These are phyloP conservation scores for Solanum sitiens DNA, from an alignment of 257 asterid genomes.

Conservation along the genomic window DNA sequence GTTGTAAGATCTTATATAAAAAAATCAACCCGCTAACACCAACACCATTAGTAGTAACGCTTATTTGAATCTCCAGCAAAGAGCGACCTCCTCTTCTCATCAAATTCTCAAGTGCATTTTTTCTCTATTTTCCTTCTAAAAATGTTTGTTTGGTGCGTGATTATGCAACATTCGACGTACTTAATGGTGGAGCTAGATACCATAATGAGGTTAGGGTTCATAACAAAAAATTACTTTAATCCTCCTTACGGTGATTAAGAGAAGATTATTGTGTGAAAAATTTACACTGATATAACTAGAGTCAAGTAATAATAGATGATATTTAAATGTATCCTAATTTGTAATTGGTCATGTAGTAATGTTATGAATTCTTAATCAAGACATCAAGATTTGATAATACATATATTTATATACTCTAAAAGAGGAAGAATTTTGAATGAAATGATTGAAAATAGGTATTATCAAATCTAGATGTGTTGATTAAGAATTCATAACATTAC, in stretches of 20 bases:
- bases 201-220: too few species aligned
- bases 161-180: too few species aligned
- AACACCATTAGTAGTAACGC: slow-evolving; percentile 7
- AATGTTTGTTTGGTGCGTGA: neutral
- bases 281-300: neutral
- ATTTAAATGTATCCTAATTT: neutral
- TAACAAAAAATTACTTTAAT: too few species aligned
- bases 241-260: neutral
- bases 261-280: neutral
- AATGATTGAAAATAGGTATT: neutral
- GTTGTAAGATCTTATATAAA: slow-evolving; percentile 52
- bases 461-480: neutral
- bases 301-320: neutral
- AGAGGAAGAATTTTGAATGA: neutral
- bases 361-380: neutral
- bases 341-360: neutral
- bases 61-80: slow-evolving; percentile 71
- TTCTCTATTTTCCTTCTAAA: neutral
- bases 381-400: neutral
- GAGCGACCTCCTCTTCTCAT: slow-evolving; percentile 61
- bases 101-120: slow-evolving; percentile 40
- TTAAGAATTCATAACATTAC: neutral
- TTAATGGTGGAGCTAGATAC: too few species aligned
- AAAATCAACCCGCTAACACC: slow-evolving; percentile 10
- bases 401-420: neutral